Evolutionary conservation across 208 protist genomes (phyloP), one percentile per base, ranked within the genome.

Genomic region (Vickermania ingenoplastis): DNA sequence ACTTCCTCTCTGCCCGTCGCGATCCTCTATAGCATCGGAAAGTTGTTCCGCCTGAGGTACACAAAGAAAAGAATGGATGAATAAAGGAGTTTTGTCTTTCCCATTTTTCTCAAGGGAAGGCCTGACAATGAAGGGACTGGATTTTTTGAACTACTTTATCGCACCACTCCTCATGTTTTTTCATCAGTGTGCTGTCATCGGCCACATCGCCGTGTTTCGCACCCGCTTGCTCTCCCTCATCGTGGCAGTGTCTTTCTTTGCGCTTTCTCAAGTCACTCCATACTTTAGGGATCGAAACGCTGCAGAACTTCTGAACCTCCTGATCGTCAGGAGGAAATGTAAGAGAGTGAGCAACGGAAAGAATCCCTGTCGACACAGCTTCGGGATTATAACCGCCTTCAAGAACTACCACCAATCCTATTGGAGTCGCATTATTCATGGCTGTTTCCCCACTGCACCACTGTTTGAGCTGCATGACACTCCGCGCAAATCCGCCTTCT

Each of bases 311-410:
- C 49, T 71, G 55, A 5, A 92, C 79, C 11, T 69, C 63, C 1
- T 49, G 41, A 57, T 85, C 77, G 2, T 67, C 57, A 14, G 11
- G 41, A 5, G 79, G 79, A 24, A 83, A 78, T 3, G 79, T 72
- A n/a, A 89, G 69, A 2, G 81, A 79, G 31, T 86, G 65, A 1
- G 73, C 77, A 17, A 85, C 77, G 23, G 73, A 69, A 1, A 89
- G 52, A 25, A 86, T 69, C 1, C 83, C 86, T 27, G 80, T 63
- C 11, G 83, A 72, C 30, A 94, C 83, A 0, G 73, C 60, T 58
- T 82, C 73, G 0, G 87, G 77, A 45, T 74, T 79, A 73, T 94
- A 94, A 2, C 87, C 87, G 5, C 87, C 87, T 59, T 94, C 87
- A 48, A 94, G 59, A 24, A 73, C 79, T 14, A 79, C 63, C 11